A percentile compares a stretch with the other conserved stretches of the same genome.
Evolutionary conservation across 2,329 filamentous ascomycete genomes (phyloP).

Genomic region (Arthroderma sp.): DNA sequence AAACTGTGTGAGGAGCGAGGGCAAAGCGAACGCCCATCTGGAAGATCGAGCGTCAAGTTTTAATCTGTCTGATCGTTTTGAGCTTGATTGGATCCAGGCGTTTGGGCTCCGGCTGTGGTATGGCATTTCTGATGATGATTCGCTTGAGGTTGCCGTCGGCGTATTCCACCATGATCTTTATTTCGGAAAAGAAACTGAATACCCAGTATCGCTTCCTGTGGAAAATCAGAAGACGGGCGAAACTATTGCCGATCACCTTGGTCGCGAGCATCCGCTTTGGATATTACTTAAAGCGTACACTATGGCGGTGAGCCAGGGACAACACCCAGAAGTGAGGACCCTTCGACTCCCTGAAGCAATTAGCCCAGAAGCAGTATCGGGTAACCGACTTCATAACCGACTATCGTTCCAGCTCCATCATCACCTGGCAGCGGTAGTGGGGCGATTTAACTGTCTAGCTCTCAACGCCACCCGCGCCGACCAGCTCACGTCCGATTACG

Average conservation of each 20-base stretch:
- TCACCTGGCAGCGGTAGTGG: conserved; percentile 39
- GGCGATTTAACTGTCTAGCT: conserved; percentile 37
- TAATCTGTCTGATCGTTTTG: conserved; percentile 68
- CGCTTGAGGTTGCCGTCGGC: conserved; percentile 57
- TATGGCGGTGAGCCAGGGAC: conserved; percentile 20
- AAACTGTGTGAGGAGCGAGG: conserved; percentile 71
- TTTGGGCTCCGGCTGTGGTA: conserved; percentile 92
- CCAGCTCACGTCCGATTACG: conserved; percentile 51
- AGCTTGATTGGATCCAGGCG: conserved; percentile 81
- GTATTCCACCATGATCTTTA: conserved; percentile 62
- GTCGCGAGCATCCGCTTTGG: conserved; percentile 67
- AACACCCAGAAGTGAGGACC: conserved; percentile 19
- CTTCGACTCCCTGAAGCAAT: conserved; percentile 54
- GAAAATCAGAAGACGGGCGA: conserved; percentile 47
- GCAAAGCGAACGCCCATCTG: conserved; percentile 53
- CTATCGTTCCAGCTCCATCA: conserved; percentile 77
- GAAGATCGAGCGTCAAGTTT: conserved; percentile 76
- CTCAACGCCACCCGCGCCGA: conserved; percentile 50
- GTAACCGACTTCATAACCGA: conserved; percentile 60
- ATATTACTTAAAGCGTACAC: conserved; percentile 73
- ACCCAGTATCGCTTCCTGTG: conserved; percentile 58
- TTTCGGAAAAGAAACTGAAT: conserved; percentile 53
- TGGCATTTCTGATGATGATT: conserved; percentile 53
- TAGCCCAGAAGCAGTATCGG: conserved; percentile 61
- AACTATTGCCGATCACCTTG: conserved; percentile 42